Conservation (phyloP, 116 monocot genomes). For the Thalassia testudinum region DNA sequence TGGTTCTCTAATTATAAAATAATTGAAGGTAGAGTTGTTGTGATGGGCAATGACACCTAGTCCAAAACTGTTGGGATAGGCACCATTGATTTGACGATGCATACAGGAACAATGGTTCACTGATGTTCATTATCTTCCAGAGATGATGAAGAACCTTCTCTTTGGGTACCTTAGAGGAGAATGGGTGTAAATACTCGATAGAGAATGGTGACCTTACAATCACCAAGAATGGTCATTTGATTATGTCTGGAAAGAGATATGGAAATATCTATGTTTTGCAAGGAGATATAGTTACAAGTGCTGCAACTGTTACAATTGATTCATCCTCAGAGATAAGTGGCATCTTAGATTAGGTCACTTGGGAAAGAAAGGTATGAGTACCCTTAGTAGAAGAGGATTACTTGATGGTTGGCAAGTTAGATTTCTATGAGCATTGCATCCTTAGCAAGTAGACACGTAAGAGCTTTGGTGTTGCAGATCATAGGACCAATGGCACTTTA, state of each 20-base stretch:
- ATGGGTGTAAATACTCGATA: background rate
- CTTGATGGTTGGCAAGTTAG: background rate
- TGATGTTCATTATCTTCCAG: background rate
- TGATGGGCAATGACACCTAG: too few species aligned
- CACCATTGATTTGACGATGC: background rate
- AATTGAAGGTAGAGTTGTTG: too few species aligned
- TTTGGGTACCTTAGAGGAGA: slow-evolving; percentile 2
- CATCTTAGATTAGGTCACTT: slow-evolving; percentile 12
- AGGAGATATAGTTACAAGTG: background rate
- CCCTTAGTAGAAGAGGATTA: slow-evolving; percentile 1
- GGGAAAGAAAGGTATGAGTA: slow-evolving; percentile 3
- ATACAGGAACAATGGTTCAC: background rate
- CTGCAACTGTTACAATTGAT: background rate
- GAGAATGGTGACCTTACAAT: slow-evolving; percentile 6
- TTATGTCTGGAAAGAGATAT: slow-evolving; percentile 5
- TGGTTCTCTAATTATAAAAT: too few species aligned
- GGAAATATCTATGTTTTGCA: slow-evolving; percentile 1
- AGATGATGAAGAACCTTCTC: slow-evolving; percentile 6
- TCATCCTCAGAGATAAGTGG: slow-evolving; percentile 10
- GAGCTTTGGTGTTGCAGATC: slow-evolving; percentile 1
- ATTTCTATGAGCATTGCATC: slow-evolving; percentile 17
- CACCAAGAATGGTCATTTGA: background rate
- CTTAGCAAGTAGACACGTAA: slow-evolving; percentile 10
- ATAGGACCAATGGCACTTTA: slow-evolving; percentile 6
- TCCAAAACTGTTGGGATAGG: background rate